phyloP scores from a whole-genome alignment of 768 basidiomycete genomes.

The Kwoniella dendrophila region DNA sequence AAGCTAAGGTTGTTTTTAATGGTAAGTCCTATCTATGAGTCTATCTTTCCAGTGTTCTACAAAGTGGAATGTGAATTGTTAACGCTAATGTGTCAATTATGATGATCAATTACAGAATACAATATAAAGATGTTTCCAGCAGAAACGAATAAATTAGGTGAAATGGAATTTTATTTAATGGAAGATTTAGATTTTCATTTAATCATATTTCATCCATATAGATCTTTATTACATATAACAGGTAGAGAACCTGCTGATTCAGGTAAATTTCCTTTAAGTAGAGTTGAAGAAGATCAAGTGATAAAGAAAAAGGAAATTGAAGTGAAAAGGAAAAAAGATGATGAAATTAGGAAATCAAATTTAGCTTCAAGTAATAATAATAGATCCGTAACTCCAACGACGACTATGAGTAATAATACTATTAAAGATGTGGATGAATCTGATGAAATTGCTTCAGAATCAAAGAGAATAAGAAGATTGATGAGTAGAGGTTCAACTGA shows the following conservation, averaged over 20 bases:
- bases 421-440: constrained; percentile 8
- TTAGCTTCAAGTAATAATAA: neutral
- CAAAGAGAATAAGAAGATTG: constrained; percentile 39
- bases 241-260: constrained; percentile 62
- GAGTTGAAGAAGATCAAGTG: constrained; percentile 41
- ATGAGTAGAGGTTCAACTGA: constrained; percentile 53
- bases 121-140: constrained; percentile 77
- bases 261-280: constrained; percentile 53
- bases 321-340: constrained; percentile 66
- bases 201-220: constrained; percentile 91
- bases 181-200: constrained; percentile 96
- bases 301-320: constrained; percentile 55
- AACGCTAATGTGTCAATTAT: neutral
- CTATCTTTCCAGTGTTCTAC: constrained; percentile 31
- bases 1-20: constrained; percentile 73
- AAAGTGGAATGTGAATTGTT: neutral
- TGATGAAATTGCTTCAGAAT: constrained; percentile 36
- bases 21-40: constrained; percentile 27
- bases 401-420: neutral
- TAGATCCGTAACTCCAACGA: neutral
- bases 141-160: constrained; percentile 88
- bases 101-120: constrained; percentile 62
- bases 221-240: constrained; percentile 77
- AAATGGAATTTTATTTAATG: constrained; percentile 99
- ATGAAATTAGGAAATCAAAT: constrained; percentile 31